phyloP scores from a whole-genome alignment of 129 eudicot species.

The Flaveria linearis region DNA sequence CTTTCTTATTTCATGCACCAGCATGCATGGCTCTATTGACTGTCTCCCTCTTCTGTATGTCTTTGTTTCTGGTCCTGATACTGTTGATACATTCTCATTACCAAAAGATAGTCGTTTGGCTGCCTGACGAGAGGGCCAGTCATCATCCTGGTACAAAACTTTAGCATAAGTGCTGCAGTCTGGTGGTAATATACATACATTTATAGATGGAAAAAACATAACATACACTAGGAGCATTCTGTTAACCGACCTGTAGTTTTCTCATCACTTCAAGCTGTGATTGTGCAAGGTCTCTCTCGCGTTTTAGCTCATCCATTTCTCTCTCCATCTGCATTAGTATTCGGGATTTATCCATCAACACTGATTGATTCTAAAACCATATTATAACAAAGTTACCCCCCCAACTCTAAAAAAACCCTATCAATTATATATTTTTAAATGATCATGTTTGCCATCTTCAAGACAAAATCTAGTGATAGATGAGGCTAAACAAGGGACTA shows the following conservation, averaged over 20 bases:
- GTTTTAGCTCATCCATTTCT: conserved; percentile 85
- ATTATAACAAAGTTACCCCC: conserved; percentile 4
- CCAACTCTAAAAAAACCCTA: background rate
- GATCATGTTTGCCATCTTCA: conserved; percentile 8
- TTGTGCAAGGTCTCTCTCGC: conserved; percentile 79
- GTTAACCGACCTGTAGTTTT: conserved; percentile 58
- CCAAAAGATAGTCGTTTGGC: conserved; percentile 68
- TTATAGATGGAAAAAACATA: background rate
- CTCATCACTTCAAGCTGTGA: conserved; percentile 77
- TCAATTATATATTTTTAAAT: background rate
- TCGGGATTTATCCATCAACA: conserved; percentile 21
- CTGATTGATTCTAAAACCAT: conserved; percentile 24
- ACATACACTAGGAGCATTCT: background rate
- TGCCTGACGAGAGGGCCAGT: conserved; percentile 55
- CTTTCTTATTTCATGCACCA: conserved; percentile 81
- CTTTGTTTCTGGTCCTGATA: conserved; percentile 43
- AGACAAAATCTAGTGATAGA: conserved; percentile 6
- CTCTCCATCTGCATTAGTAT: conserved; percentile 75
- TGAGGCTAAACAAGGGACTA: conserved; percentile 3
- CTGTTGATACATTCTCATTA: conserved; percentile 37
- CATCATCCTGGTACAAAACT: conserved; percentile 34
- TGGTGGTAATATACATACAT: background rate
- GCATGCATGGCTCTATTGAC: conserved; percentile 62
- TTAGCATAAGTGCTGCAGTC: conserved; percentile 7
- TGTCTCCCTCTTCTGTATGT: conserved; percentile 50